Conservation (phyloP, 345 rosid genomes). For the Salix arbutifolia region DNA sequence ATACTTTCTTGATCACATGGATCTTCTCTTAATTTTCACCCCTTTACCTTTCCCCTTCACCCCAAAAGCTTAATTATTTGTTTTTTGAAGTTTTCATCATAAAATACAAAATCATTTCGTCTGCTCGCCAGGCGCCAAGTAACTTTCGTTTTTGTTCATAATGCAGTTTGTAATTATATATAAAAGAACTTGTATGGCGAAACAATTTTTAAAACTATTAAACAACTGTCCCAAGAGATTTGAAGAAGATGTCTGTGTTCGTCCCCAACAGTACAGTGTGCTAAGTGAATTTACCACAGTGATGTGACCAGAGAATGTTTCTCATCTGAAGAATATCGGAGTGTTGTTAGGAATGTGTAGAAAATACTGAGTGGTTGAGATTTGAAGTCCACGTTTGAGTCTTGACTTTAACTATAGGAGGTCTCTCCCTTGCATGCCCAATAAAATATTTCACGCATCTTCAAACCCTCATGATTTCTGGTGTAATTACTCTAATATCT, state of each 20-base stretch:
- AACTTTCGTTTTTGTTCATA: background rate
- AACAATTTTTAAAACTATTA: background rate
- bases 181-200: no score
- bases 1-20: constrained; percentile 18
- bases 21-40: constrained; percentile 10
- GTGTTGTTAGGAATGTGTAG: background rate
- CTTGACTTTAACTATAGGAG: constrained; percentile 39
- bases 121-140: constrained; percentile 7
- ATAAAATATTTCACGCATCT: constrained; percentile 20
- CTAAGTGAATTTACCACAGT: background rate
- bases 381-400: constrained; percentile 3
- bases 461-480: constrained; percentile 46
- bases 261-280: background rate
- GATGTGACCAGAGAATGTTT: background rate
- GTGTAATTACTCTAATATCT: constrained; percentile 42
- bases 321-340: background rate
- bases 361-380: background rate
- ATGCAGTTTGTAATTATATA: background rate
- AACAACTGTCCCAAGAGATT: background rate
- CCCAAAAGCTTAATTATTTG: constrained; percentile 8
- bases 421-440: constrained; percentile 29
- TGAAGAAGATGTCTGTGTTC: background rate
- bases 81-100: constrained; percentile 4
- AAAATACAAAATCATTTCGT: constrained; percentile 14
- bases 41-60: constrained; percentile 20